Evolutionary conservation across 768 basidiomycete species (phyloP).

Genomic region (Coprinellus micaceus): DNA sequence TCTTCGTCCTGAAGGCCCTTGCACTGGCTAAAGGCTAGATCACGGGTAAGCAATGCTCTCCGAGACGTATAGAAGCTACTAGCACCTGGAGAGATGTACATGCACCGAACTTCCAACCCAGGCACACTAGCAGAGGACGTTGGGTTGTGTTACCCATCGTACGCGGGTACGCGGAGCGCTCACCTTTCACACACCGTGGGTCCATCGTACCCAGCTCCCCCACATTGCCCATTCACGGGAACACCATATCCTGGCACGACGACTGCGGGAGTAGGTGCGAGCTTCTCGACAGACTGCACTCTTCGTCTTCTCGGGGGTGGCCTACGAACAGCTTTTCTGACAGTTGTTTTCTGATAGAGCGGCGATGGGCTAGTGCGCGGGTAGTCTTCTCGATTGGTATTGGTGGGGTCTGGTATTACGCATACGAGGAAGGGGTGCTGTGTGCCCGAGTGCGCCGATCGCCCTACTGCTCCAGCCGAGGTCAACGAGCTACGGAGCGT

Average conservation of each 20-base stretch:
- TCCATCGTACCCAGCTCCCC: neutral
- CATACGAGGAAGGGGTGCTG: too few species aligned
- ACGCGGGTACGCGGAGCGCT: neutral
- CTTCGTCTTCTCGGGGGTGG: neutral
- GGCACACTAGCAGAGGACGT: neutral
- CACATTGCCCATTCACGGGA: neutral
- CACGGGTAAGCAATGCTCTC: neutral
- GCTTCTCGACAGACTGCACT: neutral
- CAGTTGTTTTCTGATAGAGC: too few species aligned
- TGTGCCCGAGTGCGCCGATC: too few species aligned
- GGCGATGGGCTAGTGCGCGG: too few species aligned
- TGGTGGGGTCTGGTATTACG: too few species aligned
- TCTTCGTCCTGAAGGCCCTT: too few species aligned
- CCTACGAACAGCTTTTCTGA: too few species aligned
- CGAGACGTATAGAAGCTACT: neutral
- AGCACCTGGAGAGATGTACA: neutral
- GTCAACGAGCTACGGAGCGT: too few species aligned
- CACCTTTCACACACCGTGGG: neutral
- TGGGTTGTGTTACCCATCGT: neutral
- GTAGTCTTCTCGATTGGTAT: too few species aligned
- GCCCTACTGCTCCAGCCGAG: too few species aligned
- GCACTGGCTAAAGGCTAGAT: neutral
- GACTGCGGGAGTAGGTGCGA: neutral
- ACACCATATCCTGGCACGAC: neutral
- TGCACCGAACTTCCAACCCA: neutral